Evolutionary conservation across 1,284 basidiomycete genomes (phyloP), one percentile per base, ranked within the genome.

Genomic region (Chondrostereum purpureum): DNA sequence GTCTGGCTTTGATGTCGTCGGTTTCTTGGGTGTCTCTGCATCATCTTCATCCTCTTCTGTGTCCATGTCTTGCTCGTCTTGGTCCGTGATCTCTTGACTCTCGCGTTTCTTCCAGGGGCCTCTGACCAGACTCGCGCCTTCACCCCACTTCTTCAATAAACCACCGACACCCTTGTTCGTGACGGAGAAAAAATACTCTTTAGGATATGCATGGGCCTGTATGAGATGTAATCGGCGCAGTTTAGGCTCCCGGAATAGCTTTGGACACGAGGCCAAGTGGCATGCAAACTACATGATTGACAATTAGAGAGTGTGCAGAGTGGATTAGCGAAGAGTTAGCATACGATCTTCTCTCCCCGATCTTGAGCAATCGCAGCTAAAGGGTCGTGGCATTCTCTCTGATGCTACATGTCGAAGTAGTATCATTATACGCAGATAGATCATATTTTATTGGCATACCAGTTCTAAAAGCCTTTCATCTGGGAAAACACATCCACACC

Each of bases 121-220:
- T 19, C 87, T 68, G 44, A 89, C 69, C 65, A 90, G 68, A 56
- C 84, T 88, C 5, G 77, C 87, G 8, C 86, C 87, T 51, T 86
- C 84, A 8, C 87, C 87, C 84, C 85, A 89, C 55, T 67, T 76
- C 58, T 76, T 75, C 48, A 89, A 59, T 16, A 89, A 64, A 1
- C 80, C 84, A 6, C 86, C 87, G 5, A 93, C 78, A 17, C 91
- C 91, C 60, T 88, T 90, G 61, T 92, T 90, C 6, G 88, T 91
- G 36, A 94, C 83, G 17, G 82, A 77, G 61, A 93, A 94, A 64
- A 89, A 93, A 63, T 83, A 94, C 54, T 91, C 77, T 59, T 85
- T 83, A 1, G 92, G 92, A 57, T 86, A 95, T 35, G 72, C 74
- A 57, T 95, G 92, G 14, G 73, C 77, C 56, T 83, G 73, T 43